Percentiles rank a stretch among this genome's conserved stretches.
Conservation (phyloP, 768 basidiomycete genomes). For the Auricularia auricula-judae region DNA sequence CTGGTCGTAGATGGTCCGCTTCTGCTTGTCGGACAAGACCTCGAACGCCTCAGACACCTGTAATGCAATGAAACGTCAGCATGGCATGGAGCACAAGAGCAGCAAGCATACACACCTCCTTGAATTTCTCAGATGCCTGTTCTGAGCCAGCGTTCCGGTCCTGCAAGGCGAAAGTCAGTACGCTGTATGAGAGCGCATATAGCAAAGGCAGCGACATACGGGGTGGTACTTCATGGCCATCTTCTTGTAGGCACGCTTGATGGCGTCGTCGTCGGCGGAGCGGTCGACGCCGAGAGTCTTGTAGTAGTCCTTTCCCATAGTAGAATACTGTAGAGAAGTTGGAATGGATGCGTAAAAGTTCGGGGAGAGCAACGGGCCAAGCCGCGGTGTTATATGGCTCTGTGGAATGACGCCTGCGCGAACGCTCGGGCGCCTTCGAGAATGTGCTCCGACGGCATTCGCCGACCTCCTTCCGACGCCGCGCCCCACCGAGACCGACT, state of each 20-base stretch:
- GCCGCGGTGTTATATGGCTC: not conserved
- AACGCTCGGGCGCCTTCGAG: not conserved
- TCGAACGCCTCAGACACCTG: conserved; percentile 95
- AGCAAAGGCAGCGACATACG: not conserved
- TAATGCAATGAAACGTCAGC: not conserved
- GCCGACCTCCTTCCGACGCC: not conserved
- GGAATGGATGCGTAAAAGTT: conserved; percentile 26
- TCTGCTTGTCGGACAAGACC: conserved; percentile 80
- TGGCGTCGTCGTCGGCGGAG: conserved; percentile 69
- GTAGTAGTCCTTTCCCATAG: conserved; percentile 87
- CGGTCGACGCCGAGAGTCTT: conserved; percentile 63
- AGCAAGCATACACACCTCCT: conserved; percentile 46
- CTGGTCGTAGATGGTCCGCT: conserved; percentile 81
- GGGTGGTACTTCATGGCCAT: conserved; percentile 36
- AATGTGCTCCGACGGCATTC: not conserved
- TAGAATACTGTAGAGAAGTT: conserved; percentile 5
- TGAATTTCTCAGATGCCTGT: conserved; percentile 80
- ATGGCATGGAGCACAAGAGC: not conserved
- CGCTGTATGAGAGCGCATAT: not conserved
- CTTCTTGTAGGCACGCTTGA: conserved; percentile 94
- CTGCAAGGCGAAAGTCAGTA: not conserved
- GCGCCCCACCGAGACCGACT: not conserved
- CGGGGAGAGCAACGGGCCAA: not conserved
- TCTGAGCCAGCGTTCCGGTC: conserved; percentile 76
- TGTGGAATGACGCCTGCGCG: not conserved